Conservation (phyloP, 495 filamentous ascomycete species). For the Penicillium desertorum region DNA sequence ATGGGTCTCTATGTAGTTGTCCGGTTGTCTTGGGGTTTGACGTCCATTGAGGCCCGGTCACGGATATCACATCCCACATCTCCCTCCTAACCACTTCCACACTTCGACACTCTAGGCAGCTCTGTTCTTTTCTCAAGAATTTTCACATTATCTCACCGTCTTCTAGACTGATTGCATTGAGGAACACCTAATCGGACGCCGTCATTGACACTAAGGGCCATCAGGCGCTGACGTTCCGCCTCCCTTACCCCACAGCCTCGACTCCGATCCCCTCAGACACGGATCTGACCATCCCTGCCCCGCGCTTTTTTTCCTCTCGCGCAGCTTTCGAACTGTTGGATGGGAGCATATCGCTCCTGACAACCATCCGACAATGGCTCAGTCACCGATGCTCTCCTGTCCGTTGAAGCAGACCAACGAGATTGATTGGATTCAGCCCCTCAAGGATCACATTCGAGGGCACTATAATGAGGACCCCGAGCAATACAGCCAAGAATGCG, state of each 20-base stretch:
- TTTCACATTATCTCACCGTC: background rate
- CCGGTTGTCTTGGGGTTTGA: constrained; percentile 14
- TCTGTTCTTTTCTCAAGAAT: constrained; percentile 10
- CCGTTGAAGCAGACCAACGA: constrained; percentile 98
- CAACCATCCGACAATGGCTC: constrained; percentile 56
- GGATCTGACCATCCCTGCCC: constrained; percentile 17
- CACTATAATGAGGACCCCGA: constrained; percentile 97
- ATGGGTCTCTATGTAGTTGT: constrained; percentile 1
- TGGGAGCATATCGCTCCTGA: constrained; percentile 47
- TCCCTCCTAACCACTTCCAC: constrained; percentile 3
- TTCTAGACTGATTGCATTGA: constrained; percentile 2
- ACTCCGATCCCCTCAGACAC: constrained; percentile 22
- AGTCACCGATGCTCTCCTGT: constrained; percentile 88
- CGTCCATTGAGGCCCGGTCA: constrained; percentile 21
- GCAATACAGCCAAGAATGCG: constrained; percentile 89
- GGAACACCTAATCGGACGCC: constrained; percentile 12
- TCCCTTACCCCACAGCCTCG: constrained; percentile 33
- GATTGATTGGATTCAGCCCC: constrained; percentile 94
- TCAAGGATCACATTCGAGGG: constrained; percentile 90
- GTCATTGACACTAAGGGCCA: constrained; percentile 26
- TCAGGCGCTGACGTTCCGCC: constrained; percentile 27
- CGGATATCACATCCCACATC: constrained; percentile 27
- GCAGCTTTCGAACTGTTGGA: constrained; percentile 19
- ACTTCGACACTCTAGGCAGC: background rate
- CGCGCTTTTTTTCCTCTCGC: constrained; percentile 13